Evolutionary conservation across 345 rosid genomes (phyloP).

Genomic region (Eucalyptus regnans): DNA sequence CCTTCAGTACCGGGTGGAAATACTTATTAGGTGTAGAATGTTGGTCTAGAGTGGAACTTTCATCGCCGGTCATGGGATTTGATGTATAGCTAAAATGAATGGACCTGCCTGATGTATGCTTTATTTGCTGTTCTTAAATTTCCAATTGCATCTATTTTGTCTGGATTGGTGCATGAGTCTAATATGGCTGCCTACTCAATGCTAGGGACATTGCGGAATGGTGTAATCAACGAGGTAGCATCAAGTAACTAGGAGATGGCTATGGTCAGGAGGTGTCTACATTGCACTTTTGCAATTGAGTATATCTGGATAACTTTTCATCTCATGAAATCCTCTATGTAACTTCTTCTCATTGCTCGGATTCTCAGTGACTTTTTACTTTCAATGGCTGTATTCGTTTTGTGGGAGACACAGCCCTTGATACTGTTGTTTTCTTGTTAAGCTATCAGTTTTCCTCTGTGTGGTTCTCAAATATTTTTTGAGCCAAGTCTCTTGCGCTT

Average conservation of each 20-base stretch:
- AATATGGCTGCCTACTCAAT: not conserved
- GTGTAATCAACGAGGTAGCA: not conserved
- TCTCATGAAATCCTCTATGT: not conserved
- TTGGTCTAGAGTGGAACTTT: not conserved
- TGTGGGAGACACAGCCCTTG: not conserved
- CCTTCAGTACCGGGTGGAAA: constrained; percentile 5
- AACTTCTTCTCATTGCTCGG: not conserved
- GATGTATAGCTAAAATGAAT: not conserved
- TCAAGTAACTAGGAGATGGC: not conserved
- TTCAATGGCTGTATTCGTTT: not conserved
- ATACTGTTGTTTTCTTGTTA: not conserved
- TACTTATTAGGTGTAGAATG: not conserved
- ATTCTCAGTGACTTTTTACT: not conserved
- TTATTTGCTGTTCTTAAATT: not conserved
- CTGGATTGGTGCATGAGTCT: not conserved
- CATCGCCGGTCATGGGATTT: not conserved
- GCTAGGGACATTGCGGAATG: not conserved
- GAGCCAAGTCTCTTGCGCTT: not conserved
- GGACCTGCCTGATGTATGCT: not conserved
- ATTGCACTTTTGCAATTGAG: not conserved
- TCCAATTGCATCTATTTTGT: not conserved
- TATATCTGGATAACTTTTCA: not conserved
- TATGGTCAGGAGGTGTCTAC: not conserved
- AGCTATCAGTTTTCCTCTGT: not conserved
- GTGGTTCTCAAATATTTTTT: not conserved